phyloP scores from a whole-genome alignment of 495 filamentous ascomycete species.

The Haplographium delicatum region DNA sequence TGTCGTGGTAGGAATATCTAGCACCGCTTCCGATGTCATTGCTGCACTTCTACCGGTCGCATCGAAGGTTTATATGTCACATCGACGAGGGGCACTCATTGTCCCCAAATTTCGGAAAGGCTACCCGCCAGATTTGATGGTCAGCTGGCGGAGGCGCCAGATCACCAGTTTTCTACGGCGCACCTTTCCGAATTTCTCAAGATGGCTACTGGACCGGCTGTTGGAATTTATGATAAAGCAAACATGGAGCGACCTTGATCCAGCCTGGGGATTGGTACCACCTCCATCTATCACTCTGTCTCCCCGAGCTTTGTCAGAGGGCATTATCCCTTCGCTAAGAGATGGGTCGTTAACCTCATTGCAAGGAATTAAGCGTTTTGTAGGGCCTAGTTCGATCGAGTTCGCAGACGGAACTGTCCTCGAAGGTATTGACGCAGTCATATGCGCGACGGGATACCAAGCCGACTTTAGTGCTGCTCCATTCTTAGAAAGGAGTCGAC shows the following conservation, averaged over 20 bases:
- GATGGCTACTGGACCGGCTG: slow-evolving; percentile 1
- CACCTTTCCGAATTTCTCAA: slow-evolving; percentile 4
- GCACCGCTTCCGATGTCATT: slow-evolving; percentile 4
- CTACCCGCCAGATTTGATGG: slow-evolving; percentile 6
- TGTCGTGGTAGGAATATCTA: slow-evolving; percentile 7
- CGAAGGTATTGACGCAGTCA: slow-evolving; percentile 32
- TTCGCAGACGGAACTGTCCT: slow-evolving; percentile 31
- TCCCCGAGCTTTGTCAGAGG: slow-evolving; percentile 27
- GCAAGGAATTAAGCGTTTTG: slow-evolving; percentile 27
- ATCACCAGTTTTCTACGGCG: slow-evolving; percentile 1
- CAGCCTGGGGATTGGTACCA: slow-evolving; percentile 29
- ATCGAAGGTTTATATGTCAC: slow-evolving; percentile 11
- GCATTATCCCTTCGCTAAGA: slow-evolving; percentile 23
- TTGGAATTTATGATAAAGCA: slow-evolving; percentile 3
- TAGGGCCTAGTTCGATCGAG: slow-evolving; percentile 27
- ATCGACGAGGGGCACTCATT: slow-evolving; percentile 9
- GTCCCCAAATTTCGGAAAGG: slow-evolving; percentile 7
- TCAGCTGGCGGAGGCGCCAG: slow-evolving; percentile 4
- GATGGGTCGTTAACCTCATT: slow-evolving; percentile 26
- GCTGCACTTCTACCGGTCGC: neutral
- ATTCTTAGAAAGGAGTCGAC: slow-evolving; percentile 22
- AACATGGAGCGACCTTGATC: slow-evolving; percentile 17
- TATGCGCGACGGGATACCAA: slow-evolving; percentile 35
- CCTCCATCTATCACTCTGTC: slow-evolving; percentile 1
- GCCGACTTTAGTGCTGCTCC: slow-evolving; percentile 26